These are phyloP conservation scores for Gastrolobium villosum DNA, from an alignment of 306 rosid genomes.

Conservation along the genomic window DNA sequence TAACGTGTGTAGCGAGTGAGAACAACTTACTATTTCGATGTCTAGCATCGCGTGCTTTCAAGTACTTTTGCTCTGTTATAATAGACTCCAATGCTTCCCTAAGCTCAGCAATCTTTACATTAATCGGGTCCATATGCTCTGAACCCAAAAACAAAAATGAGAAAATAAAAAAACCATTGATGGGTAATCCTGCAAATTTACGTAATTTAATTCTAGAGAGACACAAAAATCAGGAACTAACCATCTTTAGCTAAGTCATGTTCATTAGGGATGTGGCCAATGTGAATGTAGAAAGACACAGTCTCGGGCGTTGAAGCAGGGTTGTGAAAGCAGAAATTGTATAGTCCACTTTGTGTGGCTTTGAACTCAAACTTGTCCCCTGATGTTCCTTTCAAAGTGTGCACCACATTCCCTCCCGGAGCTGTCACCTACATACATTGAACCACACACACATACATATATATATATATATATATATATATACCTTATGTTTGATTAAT, in stretches of 20 bases:
- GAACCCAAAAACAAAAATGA: constrained; percentile 36
- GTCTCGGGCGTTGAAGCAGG: constrained; percentile 85
- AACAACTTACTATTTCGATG: constrained; percentile 83
- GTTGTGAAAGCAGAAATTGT: constrained; percentile 81
- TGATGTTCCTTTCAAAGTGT: constrained; percentile 73
- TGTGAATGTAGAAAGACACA: constrained; percentile 87
- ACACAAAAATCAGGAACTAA: constrained; percentile 35
- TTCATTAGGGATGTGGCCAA: constrained; percentile 93
- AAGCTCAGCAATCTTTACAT: constrained; percentile 91
- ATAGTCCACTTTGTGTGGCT: constrained; percentile 75
- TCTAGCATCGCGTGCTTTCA: constrained; percentile 92
- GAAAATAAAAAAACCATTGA: background rate
- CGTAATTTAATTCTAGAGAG: background rate
- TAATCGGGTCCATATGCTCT: constrained; percentile 92
- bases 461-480: too few relatives aligned
- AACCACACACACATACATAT: background rate
- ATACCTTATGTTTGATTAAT: too few relatives aligned
- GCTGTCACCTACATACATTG: constrained; percentile 66
- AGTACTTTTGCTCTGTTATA: constrained; percentile 82
- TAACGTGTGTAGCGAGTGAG: background rate
- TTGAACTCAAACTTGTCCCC: constrained; percentile 93
- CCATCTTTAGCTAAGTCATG: constrained; percentile 89
- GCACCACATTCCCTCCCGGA: constrained; percentile 64
- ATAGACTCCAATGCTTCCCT: constrained; percentile 88
- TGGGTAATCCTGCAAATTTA: too few relatives aligned